These are phyloP conservation scores for Ascochyta viciae-villosae DNA, from an alignment of 2,329 filamentous ascomycete genomes.

Conservation along the genomic window DNA sequence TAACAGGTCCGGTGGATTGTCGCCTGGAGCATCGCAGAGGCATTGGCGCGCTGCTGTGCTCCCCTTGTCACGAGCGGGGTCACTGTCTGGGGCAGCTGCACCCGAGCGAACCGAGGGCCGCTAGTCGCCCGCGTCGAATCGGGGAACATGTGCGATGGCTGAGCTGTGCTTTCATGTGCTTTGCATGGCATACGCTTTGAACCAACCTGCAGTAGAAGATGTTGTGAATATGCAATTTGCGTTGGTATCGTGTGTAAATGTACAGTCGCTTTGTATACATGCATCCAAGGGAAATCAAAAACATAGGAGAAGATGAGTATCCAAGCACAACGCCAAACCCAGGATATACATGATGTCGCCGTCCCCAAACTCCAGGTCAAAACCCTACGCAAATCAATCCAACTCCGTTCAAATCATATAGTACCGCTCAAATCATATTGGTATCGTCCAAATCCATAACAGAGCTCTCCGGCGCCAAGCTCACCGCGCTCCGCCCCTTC, in stretches of 20 bases:
- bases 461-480: slow-evolving; percentile 41
- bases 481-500: slow-evolving; percentile 36
- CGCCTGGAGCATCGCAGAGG: not conserved
- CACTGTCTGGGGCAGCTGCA: not conserved
- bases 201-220: not conserved
- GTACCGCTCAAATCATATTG: slow-evolving; percentile 7
- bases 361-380: not conserved
- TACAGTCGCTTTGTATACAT: slow-evolving; percentile 2
- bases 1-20: not conserved
- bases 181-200: not conserved
- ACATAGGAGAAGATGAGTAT: not conserved
- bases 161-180: slow-evolving; percentile 1
- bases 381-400: not conserved
- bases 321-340: not conserved
- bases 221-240: not conserved
- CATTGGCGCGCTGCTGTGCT: not conserved
- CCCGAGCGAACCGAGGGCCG: slow-evolving; percentile 2
- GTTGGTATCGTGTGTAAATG: slow-evolving; percentile 9
- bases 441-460: slow-evolving; percentile 43
- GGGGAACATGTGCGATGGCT: slow-evolving; percentile 4
- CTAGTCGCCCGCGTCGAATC: not conserved
- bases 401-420: slow-evolving; percentile 3
- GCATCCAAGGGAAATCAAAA: not conserved
- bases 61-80: slow-evolving; percentile 2
- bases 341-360: not conserved